Evolutionary conservation across 1,284 basidiomycete genomes (phyloP).

Genomic region (Takashimella tepidaria): DNA sequence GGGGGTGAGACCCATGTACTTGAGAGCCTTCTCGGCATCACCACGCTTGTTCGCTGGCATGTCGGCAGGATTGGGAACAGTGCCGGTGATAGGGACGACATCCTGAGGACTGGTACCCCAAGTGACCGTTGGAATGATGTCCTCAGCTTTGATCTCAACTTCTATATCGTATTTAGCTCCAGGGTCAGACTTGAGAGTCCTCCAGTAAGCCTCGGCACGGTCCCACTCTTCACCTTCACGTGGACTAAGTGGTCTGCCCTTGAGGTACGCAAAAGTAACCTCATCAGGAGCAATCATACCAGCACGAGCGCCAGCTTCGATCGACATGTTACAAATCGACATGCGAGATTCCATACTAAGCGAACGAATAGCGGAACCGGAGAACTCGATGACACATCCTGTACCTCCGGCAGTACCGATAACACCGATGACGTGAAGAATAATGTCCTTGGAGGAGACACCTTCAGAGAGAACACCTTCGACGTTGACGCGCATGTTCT

Average conservation of each 20-base stretch:
- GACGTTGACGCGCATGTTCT: slow-evolving; percentile 93
- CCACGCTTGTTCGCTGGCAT: slow-evolving; percentile 66
- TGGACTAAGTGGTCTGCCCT: slow-evolving; percentile 71
- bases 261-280: slow-evolving; percentile 81
- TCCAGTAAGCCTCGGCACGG: slow-evolving; percentile 81
- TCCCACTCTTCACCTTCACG: slow-evolving; percentile 84
- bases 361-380: slow-evolving; percentile 81
- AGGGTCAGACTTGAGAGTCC: slow-evolving; percentile 74
- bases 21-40: slow-evolving; percentile 72
- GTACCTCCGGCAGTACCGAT: slow-evolving; percentile 95
- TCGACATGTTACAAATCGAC: slow-evolving; percentile 98
- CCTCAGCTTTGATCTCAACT: slow-evolving; percentile 75
- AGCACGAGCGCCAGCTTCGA: slow-evolving; percentile 90
- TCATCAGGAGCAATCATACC: slow-evolving; percentile 96
- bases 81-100: slow-evolving; percentile 78
- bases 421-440: slow-evolving; percentile 87
- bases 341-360: slow-evolving; percentile 95
- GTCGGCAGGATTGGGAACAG: slow-evolving; percentile 71
- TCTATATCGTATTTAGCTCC: slow-evolving; percentile 87
- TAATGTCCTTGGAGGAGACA: slow-evolving; percentile 90
- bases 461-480: slow-evolving; percentile 81
- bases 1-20: slow-evolving; percentile 85
- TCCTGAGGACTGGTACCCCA: slow-evolving; percentile 97
- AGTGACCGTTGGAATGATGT: slow-evolving; percentile 90
- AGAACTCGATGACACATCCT: slow-evolving; percentile 87